These are phyloP conservation scores for Cercospora janseana DNA, from an alignment of 2,329 filamentous ascomycete species.

Conservation along the genomic window DNA sequence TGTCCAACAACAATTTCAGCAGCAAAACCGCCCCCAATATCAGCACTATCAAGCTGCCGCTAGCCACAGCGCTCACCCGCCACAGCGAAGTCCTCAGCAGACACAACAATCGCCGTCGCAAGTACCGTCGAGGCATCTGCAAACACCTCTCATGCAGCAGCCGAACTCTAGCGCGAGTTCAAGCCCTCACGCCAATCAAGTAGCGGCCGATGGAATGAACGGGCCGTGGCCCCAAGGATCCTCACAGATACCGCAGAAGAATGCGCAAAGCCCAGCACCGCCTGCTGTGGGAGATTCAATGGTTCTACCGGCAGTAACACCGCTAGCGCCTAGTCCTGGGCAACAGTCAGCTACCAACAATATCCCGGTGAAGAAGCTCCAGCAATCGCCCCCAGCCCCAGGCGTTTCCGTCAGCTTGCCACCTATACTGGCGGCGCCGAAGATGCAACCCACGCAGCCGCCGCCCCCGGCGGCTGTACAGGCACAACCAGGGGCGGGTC, in stretches of 20 bases:
- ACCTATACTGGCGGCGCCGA: conserved; percentile 4
- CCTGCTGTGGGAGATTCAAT: conserved; percentile 25
- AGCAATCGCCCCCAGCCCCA: background rate
- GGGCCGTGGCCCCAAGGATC: conserved; percentile 36
- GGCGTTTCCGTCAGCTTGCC: conserved; percentile 5
- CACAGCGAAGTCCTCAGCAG: conserved; percentile 6
- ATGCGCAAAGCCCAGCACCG: conserved; percentile 26
- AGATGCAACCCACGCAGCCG: background rate
- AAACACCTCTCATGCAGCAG: conserved; percentile 24
- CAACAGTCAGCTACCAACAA: conserved; percentile 29
- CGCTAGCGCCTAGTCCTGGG: conserved; percentile 31
- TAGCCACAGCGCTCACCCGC: background rate
- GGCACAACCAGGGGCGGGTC: conserved; percentile 2
- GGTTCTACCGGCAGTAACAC: conserved; percentile 29
- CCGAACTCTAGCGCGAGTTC: conserved; percentile 12
- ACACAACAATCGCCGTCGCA: conserved; percentile 7
- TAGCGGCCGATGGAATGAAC: conserved; percentile 37
- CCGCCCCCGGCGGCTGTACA: background rate
- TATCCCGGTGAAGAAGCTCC: conserved; percentile 36
- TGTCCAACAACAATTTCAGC: conserved; percentile 8
- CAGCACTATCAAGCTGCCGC: background rate
- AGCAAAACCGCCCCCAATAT: background rate
- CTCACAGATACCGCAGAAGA: conserved; percentile 35
- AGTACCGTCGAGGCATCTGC: conserved; percentile 3
- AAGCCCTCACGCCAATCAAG: conserved; percentile 22